A percentile compares a stretch with the other conserved stretches of the same genome.
Conservation (phyloP, 371 early-diverging fungal species). For the Chytridiales sp. region DNA sequence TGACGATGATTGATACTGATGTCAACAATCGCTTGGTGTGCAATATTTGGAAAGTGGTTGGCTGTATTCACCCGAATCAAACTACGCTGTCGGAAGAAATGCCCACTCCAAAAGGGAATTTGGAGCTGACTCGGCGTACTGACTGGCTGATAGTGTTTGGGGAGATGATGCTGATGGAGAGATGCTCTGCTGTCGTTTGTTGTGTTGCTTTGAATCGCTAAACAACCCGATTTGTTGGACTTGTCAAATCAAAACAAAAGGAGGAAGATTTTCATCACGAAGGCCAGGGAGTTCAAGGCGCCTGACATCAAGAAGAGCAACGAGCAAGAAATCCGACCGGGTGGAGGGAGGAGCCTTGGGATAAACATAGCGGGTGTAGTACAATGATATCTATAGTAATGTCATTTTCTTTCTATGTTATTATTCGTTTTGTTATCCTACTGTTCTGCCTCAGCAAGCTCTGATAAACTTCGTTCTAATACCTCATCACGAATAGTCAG, state of each 20-base stretch:
- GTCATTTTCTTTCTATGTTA: neutral
- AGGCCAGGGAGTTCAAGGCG: no score
- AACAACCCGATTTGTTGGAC: neutral
- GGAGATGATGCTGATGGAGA: no score
- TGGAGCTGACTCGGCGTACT: no score
- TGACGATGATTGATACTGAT: no score
- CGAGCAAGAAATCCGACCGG: conserved; percentile 10
- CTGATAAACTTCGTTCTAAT: conserved; percentile 15
- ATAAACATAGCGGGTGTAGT: neutral
- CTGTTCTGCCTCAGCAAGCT: neutral
- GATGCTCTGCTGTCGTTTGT: no score
- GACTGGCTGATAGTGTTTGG: no score
- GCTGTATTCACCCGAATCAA: no score
- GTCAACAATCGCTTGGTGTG: no score
- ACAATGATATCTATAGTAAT: neutral
- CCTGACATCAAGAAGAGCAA: conserved; percentile 2
- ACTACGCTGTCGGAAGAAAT: no score
- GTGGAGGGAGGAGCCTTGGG: neutral
- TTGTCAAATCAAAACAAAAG: neutral
- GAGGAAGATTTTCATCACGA: no score
- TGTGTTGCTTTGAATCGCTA: neutral
- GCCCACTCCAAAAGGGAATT: no score
- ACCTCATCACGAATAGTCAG: conserved; percentile 26
- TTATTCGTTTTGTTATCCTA: neutral
- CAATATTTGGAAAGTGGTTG: no score